phyloP scores from a whole-genome alignment of 164 flowering plant genomes.

The Santalum album region DNA sequence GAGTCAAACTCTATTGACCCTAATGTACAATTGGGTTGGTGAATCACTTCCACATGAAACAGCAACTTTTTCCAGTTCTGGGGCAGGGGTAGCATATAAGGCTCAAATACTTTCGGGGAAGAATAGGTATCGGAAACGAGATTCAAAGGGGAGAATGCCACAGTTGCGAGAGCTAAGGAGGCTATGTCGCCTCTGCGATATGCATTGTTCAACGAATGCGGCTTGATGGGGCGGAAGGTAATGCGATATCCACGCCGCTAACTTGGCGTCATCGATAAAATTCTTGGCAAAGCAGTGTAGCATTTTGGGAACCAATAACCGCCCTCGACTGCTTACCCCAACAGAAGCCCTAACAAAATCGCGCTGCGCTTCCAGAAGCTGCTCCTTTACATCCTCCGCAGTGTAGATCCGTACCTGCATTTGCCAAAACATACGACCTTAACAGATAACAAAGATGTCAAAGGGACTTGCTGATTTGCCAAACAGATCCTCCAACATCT shows the following conservation, averaged over 20 bases:
- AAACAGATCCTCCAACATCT: no score
- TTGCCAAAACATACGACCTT: neutral
- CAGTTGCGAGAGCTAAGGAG: conserved; percentile 51
- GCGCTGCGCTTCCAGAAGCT: conserved; percentile 53
- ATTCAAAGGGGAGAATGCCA: conserved; percentile 60
- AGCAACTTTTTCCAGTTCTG: no score
- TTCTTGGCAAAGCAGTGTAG: conserved; percentile 52
- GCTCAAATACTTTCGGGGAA: conserved; percentile 29
- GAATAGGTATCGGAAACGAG: conserved; percentile 67
- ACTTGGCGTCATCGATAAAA: conserved; percentile 45
- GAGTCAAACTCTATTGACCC: no score
- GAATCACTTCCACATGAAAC: no score
- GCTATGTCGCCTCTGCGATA: conserved; percentile 47
- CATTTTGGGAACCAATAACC: conserved; percentile 66
- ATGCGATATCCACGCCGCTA: conserved; percentile 56
- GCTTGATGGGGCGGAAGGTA: conserved; percentile 63
- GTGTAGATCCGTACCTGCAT: conserved; percentile 65
- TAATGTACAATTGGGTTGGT: no score
- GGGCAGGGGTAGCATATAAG: no score
- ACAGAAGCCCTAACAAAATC: conserved; percentile 68
- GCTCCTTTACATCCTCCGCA: conserved; percentile 45
- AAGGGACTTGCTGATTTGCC: no score
- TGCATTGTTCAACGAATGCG: conserved; percentile 52
- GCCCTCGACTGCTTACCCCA: conserved; percentile 65
- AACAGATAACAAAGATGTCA: no score